Evolutionary conservation across 768 basidiomycete species (phyloP).

Genomic region (Rhizopogon vinicolor): DNA sequence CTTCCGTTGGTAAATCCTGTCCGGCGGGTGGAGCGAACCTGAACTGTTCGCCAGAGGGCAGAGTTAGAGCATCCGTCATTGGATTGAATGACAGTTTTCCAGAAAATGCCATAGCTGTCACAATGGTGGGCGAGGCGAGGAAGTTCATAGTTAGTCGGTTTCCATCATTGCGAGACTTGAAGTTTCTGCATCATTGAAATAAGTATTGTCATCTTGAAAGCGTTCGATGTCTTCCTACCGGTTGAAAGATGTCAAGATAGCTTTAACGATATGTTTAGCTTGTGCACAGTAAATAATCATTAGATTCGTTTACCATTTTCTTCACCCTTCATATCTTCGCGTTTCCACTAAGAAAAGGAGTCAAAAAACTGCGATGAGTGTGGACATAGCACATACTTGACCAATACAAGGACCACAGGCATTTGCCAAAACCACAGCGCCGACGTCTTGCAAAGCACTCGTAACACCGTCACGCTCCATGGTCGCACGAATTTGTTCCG

Average conservation of each 20-base stretch:
- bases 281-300: background rate
- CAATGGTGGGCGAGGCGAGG: constrained; percentile 93
- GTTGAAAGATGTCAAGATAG: constrained; percentile 97
- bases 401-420: constrained; percentile 99
- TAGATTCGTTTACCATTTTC: constrained; percentile 67
- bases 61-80: constrained; percentile 63
- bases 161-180: constrained; percentile 96
- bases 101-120: constrained; percentile 96
- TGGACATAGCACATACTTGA: constrained; percentile 46
- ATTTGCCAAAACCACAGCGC: constrained; percentile 94
- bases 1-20: constrained; percentile 75
- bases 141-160: constrained; percentile 96
- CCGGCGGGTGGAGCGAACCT: constrained; percentile 83
- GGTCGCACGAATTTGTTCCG: constrained; percentile 95
- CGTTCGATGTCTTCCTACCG: constrained; percentile 42
- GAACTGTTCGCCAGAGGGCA: constrained; percentile 74
- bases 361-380: background rate
- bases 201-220: background rate
- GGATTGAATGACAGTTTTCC: constrained; percentile 95
- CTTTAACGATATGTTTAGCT: constrained; percentile 33
- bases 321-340: constrained; percentile 80
- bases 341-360: constrained; percentile 69
- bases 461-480: constrained; percentile 94
- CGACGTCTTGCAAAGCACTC: constrained; percentile 74
- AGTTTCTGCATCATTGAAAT: constrained; percentile 42